Evolutionary conservation across 179 eudicot genomes (phyloP).

Genomic region (Beta macrorhiza): DNA sequence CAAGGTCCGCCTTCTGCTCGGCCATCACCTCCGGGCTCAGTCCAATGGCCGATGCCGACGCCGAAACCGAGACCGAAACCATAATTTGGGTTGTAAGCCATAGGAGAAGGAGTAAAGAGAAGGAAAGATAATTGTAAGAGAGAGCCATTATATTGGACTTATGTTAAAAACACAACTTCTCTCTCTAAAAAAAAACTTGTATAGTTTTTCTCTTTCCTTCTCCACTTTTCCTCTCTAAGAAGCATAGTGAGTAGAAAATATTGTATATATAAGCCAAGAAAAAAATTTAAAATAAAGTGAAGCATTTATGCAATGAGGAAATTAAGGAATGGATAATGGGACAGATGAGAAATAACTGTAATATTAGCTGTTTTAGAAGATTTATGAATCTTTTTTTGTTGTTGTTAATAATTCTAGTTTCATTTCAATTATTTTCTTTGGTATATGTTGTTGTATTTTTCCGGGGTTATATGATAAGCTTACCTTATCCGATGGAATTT

Average conservation of each 20-base stretch:
- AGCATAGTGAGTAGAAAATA: not conserved
- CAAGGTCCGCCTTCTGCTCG: slow-evolving; percentile 57
- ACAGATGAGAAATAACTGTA: slow-evolving; percentile 19
- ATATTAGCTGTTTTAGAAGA: slow-evolving; percentile 21
- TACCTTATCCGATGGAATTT: not conserved
- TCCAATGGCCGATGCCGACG: not conserved
- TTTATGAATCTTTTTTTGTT: not conserved
- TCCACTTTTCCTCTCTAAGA: not conserved
- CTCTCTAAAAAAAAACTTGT: not conserved
- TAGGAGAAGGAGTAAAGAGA: not conserved
- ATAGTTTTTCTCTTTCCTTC: not conserved
- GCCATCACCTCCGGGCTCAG: slow-evolving; percentile 28
- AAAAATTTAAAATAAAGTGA: not conserved
- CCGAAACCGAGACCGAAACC: not conserved
- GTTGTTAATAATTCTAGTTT: too few species aligned
- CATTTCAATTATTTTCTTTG: not conserved
- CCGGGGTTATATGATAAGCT: not conserved
- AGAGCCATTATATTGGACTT: slow-evolving; percentile 12
- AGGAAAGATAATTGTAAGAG: not conserved
- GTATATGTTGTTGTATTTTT: not conserved
- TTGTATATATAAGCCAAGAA: not conserved
- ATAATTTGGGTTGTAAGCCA: slow-evolving; percentile 10
- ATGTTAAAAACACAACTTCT: not conserved
- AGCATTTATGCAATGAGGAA: not conserved
- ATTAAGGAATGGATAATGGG: slow-evolving; percentile 18